phyloP scores from a whole-genome alignment of 1,139 yeast species.

The Sugiyamaella japonica region DNA sequence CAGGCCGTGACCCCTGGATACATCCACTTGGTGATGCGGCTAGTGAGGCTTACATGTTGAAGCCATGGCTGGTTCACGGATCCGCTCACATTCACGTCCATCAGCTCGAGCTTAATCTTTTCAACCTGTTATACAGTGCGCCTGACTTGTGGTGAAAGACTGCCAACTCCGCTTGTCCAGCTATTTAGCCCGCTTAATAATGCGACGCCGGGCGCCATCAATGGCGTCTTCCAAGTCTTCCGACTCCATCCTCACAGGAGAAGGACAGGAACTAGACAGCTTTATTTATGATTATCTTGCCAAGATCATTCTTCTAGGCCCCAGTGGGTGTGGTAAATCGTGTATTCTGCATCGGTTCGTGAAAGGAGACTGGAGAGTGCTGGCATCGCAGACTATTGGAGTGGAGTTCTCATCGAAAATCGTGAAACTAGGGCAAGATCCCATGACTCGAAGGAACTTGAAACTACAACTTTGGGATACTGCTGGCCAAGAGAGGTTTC shows the following conservation, averaged over 20 bases:
- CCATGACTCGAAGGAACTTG: conserved; percentile 34
- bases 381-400: conserved; percentile 49
- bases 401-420: conserved; percentile 52
- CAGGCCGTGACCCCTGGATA: too few relatives aligned
- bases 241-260: conserved; percentile 13
- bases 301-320: conserved; percentile 48
- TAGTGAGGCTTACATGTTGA: background rate
- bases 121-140: too few relatives aligned
- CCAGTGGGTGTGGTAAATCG: conserved; percentile 50
- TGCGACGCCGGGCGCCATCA: conserved; percentile 36
- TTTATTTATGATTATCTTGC: conserved; percentile 47
- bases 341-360: conserved; percentile 47
- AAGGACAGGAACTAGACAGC: conserved; percentile 33
- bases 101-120: too few relatives aligned
- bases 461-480: conserved; percentile 66
- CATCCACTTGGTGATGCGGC: background rate
- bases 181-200: conserved; percentile 4
- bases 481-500: conserved; percentile 76
- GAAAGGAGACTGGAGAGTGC: conserved; percentile 42
- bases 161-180: background rate
- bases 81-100: too few relatives aligned
- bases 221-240: conserved; percentile 34
- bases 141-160: too few relatives aligned
- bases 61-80: background rate
- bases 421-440: conserved; percentile 41